A percentile compares a stretch with the other conserved stretches of the same genome.
Conservation (phyloP, 2,329 filamentous ascomycete genomes). For the Sordariomycetes sp. region DNA sequence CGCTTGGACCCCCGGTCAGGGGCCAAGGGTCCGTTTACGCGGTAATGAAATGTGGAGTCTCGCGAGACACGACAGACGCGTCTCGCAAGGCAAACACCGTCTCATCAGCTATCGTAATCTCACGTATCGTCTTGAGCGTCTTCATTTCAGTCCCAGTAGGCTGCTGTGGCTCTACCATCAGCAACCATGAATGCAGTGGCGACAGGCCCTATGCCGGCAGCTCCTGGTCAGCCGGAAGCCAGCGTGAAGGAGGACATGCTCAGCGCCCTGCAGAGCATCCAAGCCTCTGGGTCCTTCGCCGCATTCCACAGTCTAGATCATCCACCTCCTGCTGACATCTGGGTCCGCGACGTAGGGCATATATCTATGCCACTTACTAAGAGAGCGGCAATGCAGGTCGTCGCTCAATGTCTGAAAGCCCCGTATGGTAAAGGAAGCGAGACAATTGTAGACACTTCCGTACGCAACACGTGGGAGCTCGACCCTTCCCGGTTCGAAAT, state of each 20-base stretch:
- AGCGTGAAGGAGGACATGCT: slow-evolving; percentile 7
- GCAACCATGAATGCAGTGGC: no score
- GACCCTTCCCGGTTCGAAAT: slow-evolving; percentile 26
- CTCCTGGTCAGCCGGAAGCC: no score
- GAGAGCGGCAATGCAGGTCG: slow-evolving; percentile 13
- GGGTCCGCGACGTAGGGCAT: slow-evolving; percentile 9
- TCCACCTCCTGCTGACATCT: slow-evolving; percentile 4
- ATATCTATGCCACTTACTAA: slow-evolving; percentile 15
- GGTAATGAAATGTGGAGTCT: no score
- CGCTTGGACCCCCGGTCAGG: no score
- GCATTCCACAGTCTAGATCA: slow-evolving; percentile 1
- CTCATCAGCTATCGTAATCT: no score
- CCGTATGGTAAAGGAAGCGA: slow-evolving; percentile 28
- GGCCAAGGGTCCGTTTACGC: no score
- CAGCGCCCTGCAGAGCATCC: slow-evolving; percentile 6
- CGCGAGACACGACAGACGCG: no score
- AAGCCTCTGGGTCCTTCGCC: slow-evolving; percentile 10
- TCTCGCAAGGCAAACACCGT: no score
- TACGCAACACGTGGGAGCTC: slow-evolving; percentile 34
- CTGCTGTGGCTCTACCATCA: no score
- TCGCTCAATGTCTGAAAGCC: slow-evolving; percentile 16
- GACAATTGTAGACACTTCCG: slow-evolving; percentile 27
- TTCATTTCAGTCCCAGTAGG: no score
- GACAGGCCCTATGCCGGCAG: no score
- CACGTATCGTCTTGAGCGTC: no score